Conservation (phyloP, 305 asterid genomes). For the Solanum hybrid region DNA sequence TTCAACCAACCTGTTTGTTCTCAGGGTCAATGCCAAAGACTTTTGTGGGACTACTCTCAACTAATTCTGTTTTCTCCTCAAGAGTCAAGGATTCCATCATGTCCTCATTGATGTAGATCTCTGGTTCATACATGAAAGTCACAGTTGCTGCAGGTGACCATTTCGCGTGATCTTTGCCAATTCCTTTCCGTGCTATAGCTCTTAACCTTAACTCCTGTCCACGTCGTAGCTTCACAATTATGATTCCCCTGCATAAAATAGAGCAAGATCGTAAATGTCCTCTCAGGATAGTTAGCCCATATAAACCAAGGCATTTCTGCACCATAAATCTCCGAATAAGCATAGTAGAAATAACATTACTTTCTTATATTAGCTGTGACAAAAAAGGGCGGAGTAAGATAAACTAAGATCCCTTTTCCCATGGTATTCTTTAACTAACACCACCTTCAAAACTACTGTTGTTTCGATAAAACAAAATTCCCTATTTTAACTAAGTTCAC, state of each 20-base stretch:
- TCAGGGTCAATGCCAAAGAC: conserved; percentile 64
- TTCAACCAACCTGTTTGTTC: conserved; percentile 50
- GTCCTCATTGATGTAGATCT: conserved; percentile 78
- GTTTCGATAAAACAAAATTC: background rate
- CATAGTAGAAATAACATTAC: background rate
- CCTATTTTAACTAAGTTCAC: background rate
- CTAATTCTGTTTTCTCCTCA: conserved; percentile 53
- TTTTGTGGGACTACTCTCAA: conserved; percentile 91
- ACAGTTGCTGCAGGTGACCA: conserved; percentile 99
- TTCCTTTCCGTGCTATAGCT: conserved; percentile 97
- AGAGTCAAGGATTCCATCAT: conserved; percentile 64
- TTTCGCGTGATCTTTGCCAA: conserved; percentile 98
- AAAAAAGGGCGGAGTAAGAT: background rate
- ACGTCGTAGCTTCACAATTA: conserved; percentile 92
- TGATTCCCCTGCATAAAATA: conserved; percentile 59
- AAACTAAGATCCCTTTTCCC: background rate
- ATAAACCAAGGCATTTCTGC: background rate
- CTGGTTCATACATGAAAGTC: conserved; percentile 96
- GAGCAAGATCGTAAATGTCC: background rate
- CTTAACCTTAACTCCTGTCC: conserved; percentile 85
- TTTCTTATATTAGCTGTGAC: background rate
- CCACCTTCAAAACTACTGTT: background rate
- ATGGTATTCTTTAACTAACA: background rate
- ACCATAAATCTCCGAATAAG: background rate
- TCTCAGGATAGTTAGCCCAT: background rate